Percentiles rank a stretch among this genome's conserved stretches.
Evolutionary conservation across 176 grass and related monocot genomes (phyloP).

Genomic region (Oryza nivara): DNA sequence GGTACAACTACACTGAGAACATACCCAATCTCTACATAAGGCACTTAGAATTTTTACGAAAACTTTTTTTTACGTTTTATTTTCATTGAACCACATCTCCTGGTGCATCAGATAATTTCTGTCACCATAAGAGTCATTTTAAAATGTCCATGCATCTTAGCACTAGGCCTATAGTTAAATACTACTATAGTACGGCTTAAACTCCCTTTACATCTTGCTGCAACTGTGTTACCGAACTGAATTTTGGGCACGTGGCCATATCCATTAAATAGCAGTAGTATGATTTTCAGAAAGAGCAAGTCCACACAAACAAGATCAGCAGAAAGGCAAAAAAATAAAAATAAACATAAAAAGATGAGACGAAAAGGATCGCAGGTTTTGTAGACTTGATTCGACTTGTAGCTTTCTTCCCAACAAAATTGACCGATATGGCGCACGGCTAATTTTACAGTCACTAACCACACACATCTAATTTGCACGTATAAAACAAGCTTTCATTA

Average conservation of each 20-base stretch:
- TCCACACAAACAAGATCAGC: not conserved
- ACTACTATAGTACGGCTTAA: not conserved
- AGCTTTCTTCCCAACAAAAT: constrained; percentile 39
- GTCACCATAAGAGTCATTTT: not conserved
- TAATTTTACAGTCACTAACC: constrained; percentile 19
- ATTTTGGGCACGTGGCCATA: constrained; percentile 6
- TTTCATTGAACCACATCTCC: not conserved
- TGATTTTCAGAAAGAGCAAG: not conserved
- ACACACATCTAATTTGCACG: not conserved
- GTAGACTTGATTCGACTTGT: constrained; percentile 12
- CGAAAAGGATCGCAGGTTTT: constrained; percentile 2
- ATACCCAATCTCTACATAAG: no score
- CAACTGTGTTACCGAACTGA: not conserved
- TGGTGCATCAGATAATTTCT: not conserved
- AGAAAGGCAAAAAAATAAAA: not conserved
- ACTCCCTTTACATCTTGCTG: not conserved
- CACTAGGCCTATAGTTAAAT: not conserved
- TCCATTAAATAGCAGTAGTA: not conserved
- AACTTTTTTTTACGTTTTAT: not conserved
- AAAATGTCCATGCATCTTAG: not conserved
- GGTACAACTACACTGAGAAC: no score
- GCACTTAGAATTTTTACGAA: not conserved
- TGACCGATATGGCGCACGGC: constrained; percentile 14
- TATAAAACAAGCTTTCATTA: not conserved
- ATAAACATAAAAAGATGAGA: not conserved